Base-by-base conservation (phyloP, 2,329 filamentous ascomycete species). In the Arthroderma uncinatum region DNA sequence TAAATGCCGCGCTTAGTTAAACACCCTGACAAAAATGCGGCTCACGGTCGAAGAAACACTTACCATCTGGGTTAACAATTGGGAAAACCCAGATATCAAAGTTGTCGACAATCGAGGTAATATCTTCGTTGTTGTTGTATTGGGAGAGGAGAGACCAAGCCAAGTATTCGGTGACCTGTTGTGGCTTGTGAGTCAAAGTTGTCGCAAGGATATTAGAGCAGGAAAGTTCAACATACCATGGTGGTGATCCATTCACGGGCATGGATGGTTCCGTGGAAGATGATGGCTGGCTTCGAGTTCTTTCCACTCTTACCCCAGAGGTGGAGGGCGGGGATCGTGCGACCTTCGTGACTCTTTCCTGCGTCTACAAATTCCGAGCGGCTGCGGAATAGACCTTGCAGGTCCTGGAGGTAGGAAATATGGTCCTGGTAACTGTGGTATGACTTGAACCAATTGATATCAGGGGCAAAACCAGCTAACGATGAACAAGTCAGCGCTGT, bases 21-120 rank as follows among this genome's bases (percentile, higher is more conserved):
- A 6, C 0, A 4, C 23, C 21, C 28, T n/a, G 19, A n/a, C 1
- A 16, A 4, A 30, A 10, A n/a, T 9, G 25, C 8, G 25, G 6
- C 6, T 9, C 1, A 33, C 16, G 25, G n/a, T 16, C 6, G n/a
- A 50, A 8, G 39, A 25, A 16, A 14, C n/a, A 23, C 71, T 63
- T 65, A 78, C 78, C 80, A 58, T 84, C 82, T 0, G 81, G 80
- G 65, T 85, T 84, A 19, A 83, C 79, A 28, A 84, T 70, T 3
- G 82, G 82, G 59, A 84, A 76, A 62, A 86, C 77, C 67, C 83
- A 85, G 62, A 83, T 83, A 69, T 87, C 84, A 64, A 83, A 84
- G 57, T 75, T 79, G 68, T 85, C 76, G 25, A 85, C 74, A 55
- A 80, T 75, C 0, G 68, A 65, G 47, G 67, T 73, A 37, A 78